Evolutionary conservation across 2,329 filamentous ascomycete species (phyloP), one percentile per base, ranked within the genome.

Genomic region (Pseudogymnoascus sp.): DNA sequence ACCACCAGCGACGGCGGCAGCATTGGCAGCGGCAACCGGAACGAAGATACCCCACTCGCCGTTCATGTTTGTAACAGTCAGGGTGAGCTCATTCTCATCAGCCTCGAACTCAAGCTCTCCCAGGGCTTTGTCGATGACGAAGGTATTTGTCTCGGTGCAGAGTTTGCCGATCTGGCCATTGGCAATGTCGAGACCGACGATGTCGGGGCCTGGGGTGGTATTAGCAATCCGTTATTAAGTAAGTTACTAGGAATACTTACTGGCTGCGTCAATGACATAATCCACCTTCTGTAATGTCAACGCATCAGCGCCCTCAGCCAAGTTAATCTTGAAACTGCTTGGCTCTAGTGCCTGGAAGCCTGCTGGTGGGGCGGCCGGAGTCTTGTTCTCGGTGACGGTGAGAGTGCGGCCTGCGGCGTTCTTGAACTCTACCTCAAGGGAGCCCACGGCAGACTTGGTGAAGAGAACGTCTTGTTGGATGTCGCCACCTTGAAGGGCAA

Each of bases 71-170:
- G 65, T 65, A 18, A 69, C 63, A 31, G 65, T 69, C 4, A 68
- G 64, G 6, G 62, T 62, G 8, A 68, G 38, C 69, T 78, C 76
- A 53, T 76, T 77, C 66, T 78, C 76, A 2, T 78, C 77, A 1
- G 62, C 73, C 67, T 78, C 76, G 42, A 78, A 78, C 66, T 78
- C 76, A n/a, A 74, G 69, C 69, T 77, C 76, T 62, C 75, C 75
- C 0, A 77, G 61, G 16, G 68, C 70, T 5, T 68, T 66, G 34
- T 73, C 73, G 42, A 78, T 72, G 62, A 77, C 69, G 60, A 78
- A 78, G 12, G 69, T 69, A 60, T 74, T 71, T 37, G 73, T 70
- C 21, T 76, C 73, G 6, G 69, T 66, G 65, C 71, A 75, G 40
- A 78, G 71, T 25, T 72, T 73, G 42, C 73, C 76, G 36, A 77